Evolutionary conservation across 176 grass and related monocot genomes (phyloP), one percentile per base, ranked within the genome.

Genomic region (Oryza australiensis): DNA sequence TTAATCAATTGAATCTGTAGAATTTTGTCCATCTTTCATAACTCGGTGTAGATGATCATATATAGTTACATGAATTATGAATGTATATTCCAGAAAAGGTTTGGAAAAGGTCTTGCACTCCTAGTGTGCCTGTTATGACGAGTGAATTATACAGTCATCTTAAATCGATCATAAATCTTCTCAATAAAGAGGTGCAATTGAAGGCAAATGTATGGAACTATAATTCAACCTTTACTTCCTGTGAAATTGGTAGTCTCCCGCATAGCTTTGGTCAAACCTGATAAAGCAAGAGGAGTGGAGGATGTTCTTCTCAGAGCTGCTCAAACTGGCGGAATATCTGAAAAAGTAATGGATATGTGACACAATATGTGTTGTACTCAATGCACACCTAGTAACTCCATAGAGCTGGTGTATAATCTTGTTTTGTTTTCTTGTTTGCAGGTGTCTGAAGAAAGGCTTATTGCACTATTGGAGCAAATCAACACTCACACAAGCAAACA

Each of bases 201-300:
- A 62, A 20, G 59, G 27, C 7, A n/a, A n/a, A n/a, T 4, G 7
- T 49, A 22, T n/a, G 7, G n/a, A 57, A 70, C 49, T 8, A 6
- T 68, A 68, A 68, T 14, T 7, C 15, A 34, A 64, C 63, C 2
- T 77, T 26, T 30, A 78, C 24, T 46, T 24, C 48, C 35, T 78
- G 75, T 78, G 28, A 28, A 66, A 26, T 63, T 66, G 5, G 16
- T 62, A 78, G 76, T 78, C 60, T 78, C 76, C 76, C 76, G 60
- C 38, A 78, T 78, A 45, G 76, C 76, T 78, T 65, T 78, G 76
- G 96, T 99, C 72, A 99, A 95, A 67, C 93, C 96, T 92, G 96
- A 99, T 29, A 99, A 95, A 85, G 93, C 96, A 48, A 99, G 93
- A 91, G 89, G 91, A 1, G 96, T 99, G 80, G 96, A 99, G 80